Evolutionary conservation across 768 basidiomycete species (phyloP).

Genomic region (Boletus rufocinnamomeus): DNA sequence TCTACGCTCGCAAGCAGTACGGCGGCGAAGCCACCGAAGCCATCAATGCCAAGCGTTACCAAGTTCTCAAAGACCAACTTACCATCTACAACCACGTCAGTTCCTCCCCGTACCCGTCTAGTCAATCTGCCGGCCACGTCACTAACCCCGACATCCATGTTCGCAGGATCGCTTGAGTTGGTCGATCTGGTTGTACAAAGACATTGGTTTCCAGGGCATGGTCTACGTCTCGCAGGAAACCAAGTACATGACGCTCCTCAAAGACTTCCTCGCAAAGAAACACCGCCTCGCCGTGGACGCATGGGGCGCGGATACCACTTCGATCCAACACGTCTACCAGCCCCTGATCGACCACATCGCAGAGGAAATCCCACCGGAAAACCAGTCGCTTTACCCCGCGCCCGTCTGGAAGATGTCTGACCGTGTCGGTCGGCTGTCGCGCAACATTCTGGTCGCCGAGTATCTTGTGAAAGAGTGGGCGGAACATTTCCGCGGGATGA

Average conservation of each 20-base stretch:
- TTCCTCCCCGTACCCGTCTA: neutral
- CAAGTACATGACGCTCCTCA: conserved; percentile 70
- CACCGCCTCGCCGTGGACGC: conserved; percentile 74
- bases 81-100: conserved; percentile 57
- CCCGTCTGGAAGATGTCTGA: conserved; percentile 63
- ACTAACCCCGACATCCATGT: neutral
- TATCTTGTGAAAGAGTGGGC: conserved; percentile 76
- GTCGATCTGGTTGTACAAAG: conserved; percentile 90
- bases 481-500: conserved; percentile 63
- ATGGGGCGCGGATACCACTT: conserved; percentile 70
- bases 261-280: conserved; percentile 73
- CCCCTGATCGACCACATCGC: conserved; percentile 66
- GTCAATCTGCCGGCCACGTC: neutral
- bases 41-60: conserved; percentile 67
- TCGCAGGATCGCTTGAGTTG: conserved; percentile 64
- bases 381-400: conserved; percentile 58
- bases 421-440: conserved; percentile 58
- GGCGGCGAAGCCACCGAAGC: conserved; percentile 59
- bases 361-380: conserved; percentile 51
- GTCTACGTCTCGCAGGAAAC: conserved; percentile 68
- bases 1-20: conserved; percentile 66
- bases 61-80: conserved; percentile 73
- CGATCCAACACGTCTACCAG: conserved; percentile 59
- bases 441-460: conserved; percentile 70
- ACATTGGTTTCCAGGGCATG: conserved; percentile 88